Base-by-base conservation (phyloP, 2,329 filamentous ascomycete genomes). In the Diplodia mutila region DNA sequence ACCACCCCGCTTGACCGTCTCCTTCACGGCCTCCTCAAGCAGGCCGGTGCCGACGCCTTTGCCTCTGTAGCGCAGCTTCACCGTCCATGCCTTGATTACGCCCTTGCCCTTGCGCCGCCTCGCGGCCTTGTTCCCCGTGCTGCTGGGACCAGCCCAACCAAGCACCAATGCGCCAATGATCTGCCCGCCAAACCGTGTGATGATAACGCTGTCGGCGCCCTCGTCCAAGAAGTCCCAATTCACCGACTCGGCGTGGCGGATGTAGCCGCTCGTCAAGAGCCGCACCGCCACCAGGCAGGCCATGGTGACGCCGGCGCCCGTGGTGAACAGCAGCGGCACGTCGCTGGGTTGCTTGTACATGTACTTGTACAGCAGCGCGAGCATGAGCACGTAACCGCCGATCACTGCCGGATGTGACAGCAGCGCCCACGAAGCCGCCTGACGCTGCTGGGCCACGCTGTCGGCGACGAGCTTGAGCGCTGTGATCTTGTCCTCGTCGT, bases 11-110 rank as follows among this genome's bases (percentile, higher is more conserved):
- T 89, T 88, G 72, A 86, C 86, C 69, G 90, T 90, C 66, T 90
- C 77, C 67, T 84, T 84, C 2, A 94, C 88, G 1, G 91, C 92
- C 72, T 91, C 90, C 71, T 90, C 86, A 57, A 97, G 82, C 73
- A 97, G 79, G 37, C 89, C 89, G 49, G 82, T 84, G 2, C 93
- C 93, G 27, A 96, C 83, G 0, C 93, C 92, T 70, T 87, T 87
- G 37, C 86, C 83, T 29, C 93, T 85, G 77, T 92, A 93, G 71
- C 84, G 83, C 61, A 89, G 80, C 75, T 85, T 85, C 1, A 93
- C 91, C 1, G 92, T 94, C 93, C 93, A 97, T 1, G 91, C 93
- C 32, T 91, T 87, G 67, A 97, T 89, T 57, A 93, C 82, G 9
- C 89, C 91, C 69, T 85, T 86, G 64, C 90, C 90, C 42, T 81